Base-by-base conservation (phyloP, 768 basidiomycete species). In the Russula brevipes region DNA sequence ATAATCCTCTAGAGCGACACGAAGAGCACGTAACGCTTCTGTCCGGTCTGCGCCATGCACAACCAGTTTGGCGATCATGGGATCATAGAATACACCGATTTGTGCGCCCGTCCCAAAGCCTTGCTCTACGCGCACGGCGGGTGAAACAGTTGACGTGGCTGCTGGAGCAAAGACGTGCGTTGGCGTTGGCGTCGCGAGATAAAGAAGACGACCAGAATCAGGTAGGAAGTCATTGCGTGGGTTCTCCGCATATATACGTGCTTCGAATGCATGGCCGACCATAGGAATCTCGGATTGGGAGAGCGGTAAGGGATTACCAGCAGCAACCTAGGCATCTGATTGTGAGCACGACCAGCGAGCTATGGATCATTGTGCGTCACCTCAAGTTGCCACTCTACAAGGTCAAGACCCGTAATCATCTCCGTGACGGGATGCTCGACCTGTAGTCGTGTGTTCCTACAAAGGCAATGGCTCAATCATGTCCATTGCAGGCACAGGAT, bases 361-460 rank as follows among this genome's bases (percentile, higher is more conserved):
- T 35, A 42, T 9, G 35, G 16, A 30, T 7, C 33, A 31, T 61
- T 55, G 19, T 14, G 38, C 11, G 16, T 45, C 70, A 86, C 91
- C 78, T 92, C 88, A 24, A 97, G 78, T 71, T 98, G 94, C 94
- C 94, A 96, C 75, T 96, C 89, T 8, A 98, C 94, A 5, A 98
- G 85, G 70, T 98, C 94, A 31, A 94, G 79, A 1, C 93, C 92
- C 1, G 94, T 97, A 55, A 97, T 85, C 88, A 95, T 95, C 75
- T 95, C 94, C 0, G 94, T 94, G 35, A 96, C 90, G 14, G 93
- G 93, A 72, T 95, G 94, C 69, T 95, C 91, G 36, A 92, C 90
- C 75, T 93, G 91, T 47, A 92, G 71, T 42, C 90, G 81, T 11
- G 90, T 91, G 69, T 92, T 92, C 90, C 89, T 91, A 46, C 9